These are phyloP conservation scores for Eucommia ulmoides DNA, from an alignment of 257 asterid genomes.

Conservation along the genomic window DNA sequence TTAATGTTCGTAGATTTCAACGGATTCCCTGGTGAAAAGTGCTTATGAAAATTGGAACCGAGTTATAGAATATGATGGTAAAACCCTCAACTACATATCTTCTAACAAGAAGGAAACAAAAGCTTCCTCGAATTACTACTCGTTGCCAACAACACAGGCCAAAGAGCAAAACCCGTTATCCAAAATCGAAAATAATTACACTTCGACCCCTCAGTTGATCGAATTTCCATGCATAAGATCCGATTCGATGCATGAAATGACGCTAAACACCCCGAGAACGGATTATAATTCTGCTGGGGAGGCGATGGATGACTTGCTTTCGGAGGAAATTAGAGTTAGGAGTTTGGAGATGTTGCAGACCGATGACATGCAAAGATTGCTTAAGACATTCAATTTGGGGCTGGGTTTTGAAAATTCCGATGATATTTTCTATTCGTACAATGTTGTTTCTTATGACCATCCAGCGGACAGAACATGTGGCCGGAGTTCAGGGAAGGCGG, in stretches of 20 bases:
- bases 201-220: conserved; percentile 39
- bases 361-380: conserved; percentile 91
- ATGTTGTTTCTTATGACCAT: conserved; percentile 52
- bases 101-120: conserved; percentile 32
- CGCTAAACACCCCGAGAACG: conserved; percentile 30
- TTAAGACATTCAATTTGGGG: conserved; percentile 59
- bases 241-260: conserved; percentile 41
- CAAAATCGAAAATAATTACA: conserved; percentile 34
- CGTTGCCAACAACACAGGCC: no score
- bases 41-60: conserved; percentile 89
- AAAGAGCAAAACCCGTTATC: conserved; percentile 25
- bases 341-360: conserved; percentile 91
- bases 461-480: no score
- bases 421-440: conserved; percentile 27
- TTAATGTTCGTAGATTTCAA: conserved; percentile 38
- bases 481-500: conserved; percentile 93
- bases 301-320: conserved; percentile 29
- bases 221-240: conserved; percentile 41
- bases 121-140: no score
- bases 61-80: conserved; percentile 84
- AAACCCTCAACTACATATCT: conserved; percentile 62
- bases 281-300: conserved; percentile 59
- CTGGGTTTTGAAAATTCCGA: conserved; percentile 39
- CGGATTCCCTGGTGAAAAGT: conserved; percentile 76
- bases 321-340: conserved; percentile 75